Base-by-base conservation (phyloP, 352 stramenopile genomes). In the Hyphochytrium catenoides region DNA sequence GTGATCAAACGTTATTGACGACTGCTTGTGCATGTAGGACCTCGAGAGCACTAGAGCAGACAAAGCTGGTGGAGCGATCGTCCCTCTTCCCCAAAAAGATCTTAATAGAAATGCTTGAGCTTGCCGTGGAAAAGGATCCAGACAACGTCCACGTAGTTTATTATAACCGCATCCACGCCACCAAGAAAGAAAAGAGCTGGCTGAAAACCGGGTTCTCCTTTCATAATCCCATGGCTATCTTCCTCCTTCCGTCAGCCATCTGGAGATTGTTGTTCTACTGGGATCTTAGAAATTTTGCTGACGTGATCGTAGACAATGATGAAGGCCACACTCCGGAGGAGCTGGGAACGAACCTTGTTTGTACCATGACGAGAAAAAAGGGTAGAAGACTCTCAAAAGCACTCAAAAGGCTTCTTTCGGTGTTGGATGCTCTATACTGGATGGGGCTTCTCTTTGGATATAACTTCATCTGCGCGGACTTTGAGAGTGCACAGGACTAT, bases 31-130 rank as follows among this genome's bases (percentile, higher is more conserved):
- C n/a, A n/a, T n/a, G n/a, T n/a, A n/a, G n/a, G n/a, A 34, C 41
- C 12, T 46, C 39, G 3, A 46, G 41, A 33, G 39, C 31, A 6
- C 39, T 46, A 16, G 39, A 41, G 9, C 41, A 46, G 18, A 34
- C 39, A 6, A 46, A 46, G 22, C 31, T 46, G 8, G 31, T 46
- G 11, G 26, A 32, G n/a, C 31, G 39, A 11, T 34, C 39, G 17
- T 41, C 31, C 25, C 39, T 46, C 31, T 46, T 46, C 34, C 39
- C 39, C 12, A 46, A 46, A 20, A 34, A 31, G 2, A 46, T 46
- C 23, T 46, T 31, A 34, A 34, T 46, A 6, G 39, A 46, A 29
- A 46, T 46, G 39, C 28, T 46, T 21, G 39, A 46, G 25, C 39
- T 27, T 17, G 31, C 39, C 31, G 39, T 46, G 4, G 39, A 27